A percentile compares a stretch with the other conserved stretches of the same genome.
Evolutionary conservation across 2,329 filamentous ascomycete species (phyloP).

Genomic region (Ceratocystis diversiconidia): DNA sequence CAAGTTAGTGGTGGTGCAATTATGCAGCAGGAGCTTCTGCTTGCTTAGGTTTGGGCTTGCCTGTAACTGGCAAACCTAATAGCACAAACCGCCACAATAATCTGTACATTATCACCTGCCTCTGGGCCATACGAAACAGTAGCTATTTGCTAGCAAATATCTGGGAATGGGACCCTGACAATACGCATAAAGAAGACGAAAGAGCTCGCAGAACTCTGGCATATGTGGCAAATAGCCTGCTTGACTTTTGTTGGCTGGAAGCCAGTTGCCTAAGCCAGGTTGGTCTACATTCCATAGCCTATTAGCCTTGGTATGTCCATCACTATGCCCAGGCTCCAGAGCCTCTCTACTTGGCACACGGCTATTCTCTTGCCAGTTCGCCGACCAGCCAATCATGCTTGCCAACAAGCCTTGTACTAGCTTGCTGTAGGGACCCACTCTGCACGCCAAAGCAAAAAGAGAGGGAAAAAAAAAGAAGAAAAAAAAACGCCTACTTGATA

Average conservation of each 20-base stretch:
- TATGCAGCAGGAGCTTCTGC: not conserved
- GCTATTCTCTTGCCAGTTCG: not conserved
- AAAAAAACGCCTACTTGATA: not conserved
- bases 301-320: not conserved
- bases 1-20: slow-evolving; percentile 4
- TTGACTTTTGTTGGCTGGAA: too few relatives aligned
- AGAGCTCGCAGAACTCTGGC: too few relatives aligned
- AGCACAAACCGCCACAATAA: too few relatives aligned
- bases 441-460: not conserved
- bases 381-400: not conserved
- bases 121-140: not conserved
- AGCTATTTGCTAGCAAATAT: too few relatives aligned
- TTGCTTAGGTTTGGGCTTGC: not conserved
- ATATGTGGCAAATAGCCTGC: too few relatives aligned
- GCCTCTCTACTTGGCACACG: not conserved
- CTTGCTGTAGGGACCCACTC: not conserved
- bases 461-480: not conserved
- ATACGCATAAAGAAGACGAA: too few relatives aligned
- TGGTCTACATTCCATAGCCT: too few relatives aligned
- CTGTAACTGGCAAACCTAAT: not conserved
- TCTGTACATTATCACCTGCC: too few relatives aligned
- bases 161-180: too few relatives aligned
- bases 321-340: not conserved
- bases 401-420: not conserved
- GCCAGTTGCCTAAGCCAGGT: too few relatives aligned